These are phyloP conservation scores for Prunus campanulata DNA, from an alignment of 306 rosid genomes.

Conservation along the genomic window DNA sequence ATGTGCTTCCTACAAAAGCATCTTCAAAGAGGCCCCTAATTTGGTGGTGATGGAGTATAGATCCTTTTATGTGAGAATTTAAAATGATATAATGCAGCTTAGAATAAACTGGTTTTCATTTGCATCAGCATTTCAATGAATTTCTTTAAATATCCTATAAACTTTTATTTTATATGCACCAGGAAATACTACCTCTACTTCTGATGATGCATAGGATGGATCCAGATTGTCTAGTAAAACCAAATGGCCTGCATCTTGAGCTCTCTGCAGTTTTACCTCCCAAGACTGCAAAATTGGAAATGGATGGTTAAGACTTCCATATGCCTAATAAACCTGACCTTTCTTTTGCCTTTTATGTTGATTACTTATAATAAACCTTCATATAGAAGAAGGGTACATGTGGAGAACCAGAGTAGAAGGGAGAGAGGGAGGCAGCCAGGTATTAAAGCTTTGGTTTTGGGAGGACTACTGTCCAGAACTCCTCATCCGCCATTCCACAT, in stretches of 20 bases:
- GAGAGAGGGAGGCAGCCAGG: not conserved
- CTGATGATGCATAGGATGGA: slow-evolving; percentile 49
- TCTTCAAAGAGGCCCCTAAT: not conserved
- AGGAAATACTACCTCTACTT: slow-evolving; percentile 46
- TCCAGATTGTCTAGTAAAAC: slow-evolving; percentile 59
- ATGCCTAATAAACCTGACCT: not conserved
- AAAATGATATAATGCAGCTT: not conserved
- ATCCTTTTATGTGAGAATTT: not conserved
- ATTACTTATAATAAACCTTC: not conserved
- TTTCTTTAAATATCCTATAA: not conserved
- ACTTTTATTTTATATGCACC: not conserved
- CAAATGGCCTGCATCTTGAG: slow-evolving; percentile 42
- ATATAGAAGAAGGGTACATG: not conserved
- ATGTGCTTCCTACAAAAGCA: not conserved
- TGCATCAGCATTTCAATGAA: not conserved
- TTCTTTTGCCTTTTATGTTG: not conserved
- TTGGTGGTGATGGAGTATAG: not conserved
- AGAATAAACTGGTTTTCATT: not conserved
- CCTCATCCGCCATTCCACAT: not conserved
- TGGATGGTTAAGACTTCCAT: not conserved
- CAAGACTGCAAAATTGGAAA: slow-evolving; percentile 38
- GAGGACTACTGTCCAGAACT: not conserved
- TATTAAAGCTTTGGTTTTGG: not conserved
- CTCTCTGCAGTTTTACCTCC: slow-evolving; percentile 44
- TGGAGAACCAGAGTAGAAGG: not conserved